Evolutionary conservation across 768 basidiomycete genomes (phyloP).

Genomic region (Leccinum arenicola): DNA sequence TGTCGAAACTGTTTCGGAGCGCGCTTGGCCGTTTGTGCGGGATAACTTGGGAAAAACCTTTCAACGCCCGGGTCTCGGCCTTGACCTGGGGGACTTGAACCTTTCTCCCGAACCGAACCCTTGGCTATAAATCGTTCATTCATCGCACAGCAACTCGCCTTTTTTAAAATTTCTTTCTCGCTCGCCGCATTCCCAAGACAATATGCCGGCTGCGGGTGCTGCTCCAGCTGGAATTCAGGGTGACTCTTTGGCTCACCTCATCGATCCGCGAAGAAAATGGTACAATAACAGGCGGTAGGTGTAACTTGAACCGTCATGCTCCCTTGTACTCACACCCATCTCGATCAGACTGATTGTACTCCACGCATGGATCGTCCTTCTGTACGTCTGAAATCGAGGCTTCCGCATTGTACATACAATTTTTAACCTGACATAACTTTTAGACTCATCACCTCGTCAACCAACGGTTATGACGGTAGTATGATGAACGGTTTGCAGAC

Average conservation of each 20-base stretch:
- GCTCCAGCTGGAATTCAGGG: constrained; percentile 25
- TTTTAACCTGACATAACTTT: background rate
- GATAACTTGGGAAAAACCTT: constrained; percentile 25
- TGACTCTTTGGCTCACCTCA: constrained; percentile 48
- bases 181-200: constrained; percentile 3
- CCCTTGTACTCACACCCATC: background rate
- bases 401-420: background rate
- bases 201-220: constrained; percentile 53
- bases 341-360: constrained; percentile 51
- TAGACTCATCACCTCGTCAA: constrained; percentile 73
- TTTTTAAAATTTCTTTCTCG: background rate
- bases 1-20: background rate
- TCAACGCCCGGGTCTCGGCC: background rate
- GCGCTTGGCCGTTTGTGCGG: constrained; percentile 1
- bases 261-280: constrained; percentile 70
- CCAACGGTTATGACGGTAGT: constrained; percentile 73
- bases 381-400: constrained; percentile 38
- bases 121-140: constrained; percentile 17
- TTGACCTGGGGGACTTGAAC: background rate
- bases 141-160: background rate
- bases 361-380: constrained; percentile 67
- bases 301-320: background rate
- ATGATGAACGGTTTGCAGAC: constrained; percentile 82
- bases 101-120: constrained; percentile 6
- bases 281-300: constrained; percentile 72